A percentile compares a stretch with the other conserved stretches of the same genome.
These are phyloP conservation scores for Cordyceps tenuipes DNA, from an alignment of 2,329 filamentous ascomycete species.

Conservation along the genomic window DNA sequence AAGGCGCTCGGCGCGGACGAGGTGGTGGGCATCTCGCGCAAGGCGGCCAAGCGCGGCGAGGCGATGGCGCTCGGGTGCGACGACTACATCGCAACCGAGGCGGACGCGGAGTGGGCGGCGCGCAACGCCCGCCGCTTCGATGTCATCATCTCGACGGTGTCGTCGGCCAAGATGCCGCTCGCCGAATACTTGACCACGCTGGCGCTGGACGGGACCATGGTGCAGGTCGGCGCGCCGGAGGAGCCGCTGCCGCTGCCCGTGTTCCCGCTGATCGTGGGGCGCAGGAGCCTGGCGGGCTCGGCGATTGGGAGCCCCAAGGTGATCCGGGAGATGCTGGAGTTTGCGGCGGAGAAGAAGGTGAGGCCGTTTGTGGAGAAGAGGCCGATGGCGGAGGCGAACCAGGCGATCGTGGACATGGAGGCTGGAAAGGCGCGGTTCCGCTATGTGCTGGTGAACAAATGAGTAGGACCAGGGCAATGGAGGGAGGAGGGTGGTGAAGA, in stretches of 20 bases:
- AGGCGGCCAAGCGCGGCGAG: constrained; percentile 43
- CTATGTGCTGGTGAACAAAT: constrained; percentile 32
- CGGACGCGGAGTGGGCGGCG: constrained; percentile 46
- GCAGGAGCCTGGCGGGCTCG: constrained; percentile 36
- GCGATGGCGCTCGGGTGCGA: constrained; percentile 50
- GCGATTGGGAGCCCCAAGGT: constrained; percentile 34
- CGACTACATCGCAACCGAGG: constrained; percentile 33
- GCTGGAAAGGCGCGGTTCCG: constrained; percentile 38
- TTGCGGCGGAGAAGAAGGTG: constrained; percentile 44
- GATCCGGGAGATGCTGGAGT: constrained; percentile 47
- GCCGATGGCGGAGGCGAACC: constrained; percentile 43
- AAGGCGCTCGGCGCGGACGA: constrained; percentile 57
- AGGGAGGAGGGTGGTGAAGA: too few species aligned
- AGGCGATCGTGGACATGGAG: constrained; percentile 44
- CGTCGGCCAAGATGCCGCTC: constrained; percentile 47
- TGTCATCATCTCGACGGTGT: constrained; percentile 52
- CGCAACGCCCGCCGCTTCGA: constrained; percentile 45
- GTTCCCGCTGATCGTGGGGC: constrained; percentile 48
- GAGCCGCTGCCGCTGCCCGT: constrained; percentile 36
- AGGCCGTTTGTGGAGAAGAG: constrained; percentile 45
- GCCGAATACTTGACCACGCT: constrained; percentile 36
- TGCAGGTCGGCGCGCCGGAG: constrained; percentile 42
- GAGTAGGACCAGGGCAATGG: not conserved
- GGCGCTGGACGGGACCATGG: constrained; percentile 17
- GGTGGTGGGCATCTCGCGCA: constrained; percentile 52